These are phyloP conservation scores for Pichia cephalocereana DNA, from an alignment of 805 yeast genomes.

Conservation along the genomic window DNA sequence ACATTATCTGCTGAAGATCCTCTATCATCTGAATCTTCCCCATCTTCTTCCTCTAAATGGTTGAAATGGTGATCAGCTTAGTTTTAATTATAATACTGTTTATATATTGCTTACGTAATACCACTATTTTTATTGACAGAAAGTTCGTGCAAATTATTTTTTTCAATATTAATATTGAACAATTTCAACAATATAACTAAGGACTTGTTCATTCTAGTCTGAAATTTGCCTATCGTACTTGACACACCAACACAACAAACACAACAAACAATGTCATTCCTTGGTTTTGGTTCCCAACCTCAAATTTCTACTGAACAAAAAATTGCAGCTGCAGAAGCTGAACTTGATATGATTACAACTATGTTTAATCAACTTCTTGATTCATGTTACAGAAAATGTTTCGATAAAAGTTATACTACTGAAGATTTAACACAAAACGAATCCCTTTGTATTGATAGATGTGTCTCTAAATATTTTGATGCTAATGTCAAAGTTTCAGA, in stretches of 20 bases:
- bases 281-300: slow-evolving; percentile 68
- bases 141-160: not conserved
- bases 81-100: too few relatives aligned
- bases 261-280: slow-evolving; percentile 43
- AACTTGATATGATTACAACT: slow-evolving; percentile 93
- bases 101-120: not conserved
- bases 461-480: slow-evolving; percentile 91
- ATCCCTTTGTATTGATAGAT: slow-evolving; percentile 84
- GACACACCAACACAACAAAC: not conserved
- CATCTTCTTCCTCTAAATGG: not conserved
- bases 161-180: not conserved
- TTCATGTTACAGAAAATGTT: slow-evolving; percentile 84
- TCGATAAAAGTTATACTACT: slow-evolving; percentile 54
- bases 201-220: not conserved
- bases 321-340: slow-evolving; percentile 89
- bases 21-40: not conserved
- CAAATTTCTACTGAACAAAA: slow-evolving; percentile 68
- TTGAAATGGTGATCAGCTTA: not conserved
- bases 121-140: not conserved
- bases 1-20: not conserved
- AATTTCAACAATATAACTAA: not conserved
- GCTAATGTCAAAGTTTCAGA: slow-evolving; percentile 94
- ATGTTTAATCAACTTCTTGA: slow-evolving; percentile 90
- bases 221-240: too few relatives aligned
- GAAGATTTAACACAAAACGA: slow-evolving; percentile 73